A percentile compares a stretch with the other conserved stretches of the same genome.
These are phyloP conservation scores for Nymphaea thermarum DNA, from an alignment of 164 flowering plant genomes.

Conservation along the genomic window DNA sequence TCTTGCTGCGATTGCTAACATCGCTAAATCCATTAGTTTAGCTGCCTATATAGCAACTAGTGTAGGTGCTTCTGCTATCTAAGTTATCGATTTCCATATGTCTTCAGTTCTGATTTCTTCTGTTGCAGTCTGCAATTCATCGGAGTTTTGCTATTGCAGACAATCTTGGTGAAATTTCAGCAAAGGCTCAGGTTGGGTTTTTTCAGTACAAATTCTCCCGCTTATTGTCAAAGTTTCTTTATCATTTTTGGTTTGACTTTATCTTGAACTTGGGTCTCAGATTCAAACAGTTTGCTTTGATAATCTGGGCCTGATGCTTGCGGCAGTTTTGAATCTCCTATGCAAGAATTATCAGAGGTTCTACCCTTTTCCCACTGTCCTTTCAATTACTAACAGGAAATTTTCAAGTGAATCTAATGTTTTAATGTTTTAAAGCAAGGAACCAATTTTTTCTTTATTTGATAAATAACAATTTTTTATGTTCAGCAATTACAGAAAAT, in stretches of 20 bases:
- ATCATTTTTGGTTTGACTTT: neutral
- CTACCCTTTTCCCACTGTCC: conserved; percentile 1
- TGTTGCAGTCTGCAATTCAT: conserved; percentile 72
- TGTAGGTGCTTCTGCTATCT: conserved; percentile 35
- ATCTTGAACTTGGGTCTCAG: conserved; percentile 31
- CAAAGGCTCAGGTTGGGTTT: conserved; percentile 72
- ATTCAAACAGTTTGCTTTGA: conserved; percentile 94
- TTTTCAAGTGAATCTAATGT: too few relatives aligned
- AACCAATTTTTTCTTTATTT: too few relatives aligned
- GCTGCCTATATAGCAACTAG: conserved; percentile 78
- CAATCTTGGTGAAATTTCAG: conserved; percentile 94
- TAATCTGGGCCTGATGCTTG: conserved; percentile 75
- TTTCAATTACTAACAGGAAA: too few relatives aligned
- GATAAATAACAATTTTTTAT: too few relatives aligned
- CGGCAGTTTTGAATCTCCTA: conserved; percentile 55
- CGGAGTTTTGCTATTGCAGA: conserved; percentile 85
- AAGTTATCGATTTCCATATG: neutral
- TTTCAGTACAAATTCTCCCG: neutral
- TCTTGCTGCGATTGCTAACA: conserved; percentile 80
- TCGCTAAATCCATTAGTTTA: conserved; percentile 83
- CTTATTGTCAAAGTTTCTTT: neutral
- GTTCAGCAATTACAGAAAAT: too few relatives aligned
- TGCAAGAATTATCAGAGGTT: conserved; percentile 63
- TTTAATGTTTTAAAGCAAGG: too few relatives aligned
- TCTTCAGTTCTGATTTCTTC: neutral